These are phyloP conservation scores for Cryptosporidium sp. DNA, from an alignment of 169 alveolate species.

Conservation along the genomic window DNA sequence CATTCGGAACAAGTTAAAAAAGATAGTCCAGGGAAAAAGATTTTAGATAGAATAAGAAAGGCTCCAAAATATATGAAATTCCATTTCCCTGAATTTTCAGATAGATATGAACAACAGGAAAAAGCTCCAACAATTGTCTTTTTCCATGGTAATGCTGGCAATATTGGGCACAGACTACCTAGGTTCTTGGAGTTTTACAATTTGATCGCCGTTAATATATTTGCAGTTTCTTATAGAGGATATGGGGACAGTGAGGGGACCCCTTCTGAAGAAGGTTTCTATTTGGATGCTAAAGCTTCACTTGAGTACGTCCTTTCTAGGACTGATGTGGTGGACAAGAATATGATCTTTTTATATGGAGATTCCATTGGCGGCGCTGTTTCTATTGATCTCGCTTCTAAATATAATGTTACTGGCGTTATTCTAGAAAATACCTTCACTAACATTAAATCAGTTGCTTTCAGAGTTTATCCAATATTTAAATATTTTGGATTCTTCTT, in stretches of 20 bases:
- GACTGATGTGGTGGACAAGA: constrained; percentile 80
- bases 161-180: constrained; percentile 85
- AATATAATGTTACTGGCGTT: constrained; percentile 63
- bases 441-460: background rate
- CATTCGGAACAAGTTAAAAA: background rate
- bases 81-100: constrained; percentile 6
- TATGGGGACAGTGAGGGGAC: constrained; percentile 87
- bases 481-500: background rate
- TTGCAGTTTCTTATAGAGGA: constrained; percentile 89
- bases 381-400: constrained; percentile 82
- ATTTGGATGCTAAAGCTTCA: constrained; percentile 86
- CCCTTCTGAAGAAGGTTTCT: constrained; percentile 87
- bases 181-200: constrained; percentile 78
- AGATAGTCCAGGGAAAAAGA: background rate
- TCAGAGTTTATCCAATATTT: constrained; percentile 13
- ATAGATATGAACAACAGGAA: constrained; percentile 35
- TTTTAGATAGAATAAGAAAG: background rate
- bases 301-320: constrained; percentile 79
- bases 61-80: constrained; percentile 10
- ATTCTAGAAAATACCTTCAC: constrained; percentile 78
- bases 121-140: constrained; percentile 84
- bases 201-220: constrained; percentile 79
- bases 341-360: constrained; percentile 85
- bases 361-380: constrained; percentile 90
- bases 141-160: constrained; percentile 91